phyloP scores from a whole-genome alignment of 2,329 filamentous ascomycete genomes.

The Knufia fluminis region DNA sequence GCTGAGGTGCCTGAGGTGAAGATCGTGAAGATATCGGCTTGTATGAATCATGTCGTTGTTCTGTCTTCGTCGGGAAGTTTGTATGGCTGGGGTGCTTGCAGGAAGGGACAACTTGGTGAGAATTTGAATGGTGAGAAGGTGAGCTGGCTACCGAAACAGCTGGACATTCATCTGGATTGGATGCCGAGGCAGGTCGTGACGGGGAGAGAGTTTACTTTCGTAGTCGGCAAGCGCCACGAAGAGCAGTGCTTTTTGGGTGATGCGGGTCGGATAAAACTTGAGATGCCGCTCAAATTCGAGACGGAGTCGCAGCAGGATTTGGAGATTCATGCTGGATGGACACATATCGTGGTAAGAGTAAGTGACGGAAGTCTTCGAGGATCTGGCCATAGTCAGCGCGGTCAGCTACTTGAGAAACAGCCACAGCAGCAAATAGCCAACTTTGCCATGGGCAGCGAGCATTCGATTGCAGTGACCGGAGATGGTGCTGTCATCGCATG shows the following conservation, averaged over 20 bases:
- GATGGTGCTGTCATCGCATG: slow-evolving; percentile 65
- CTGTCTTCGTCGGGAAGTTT: slow-evolving; percentile 66
- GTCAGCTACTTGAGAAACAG: slow-evolving; percentile 58
- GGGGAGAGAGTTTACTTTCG: slow-evolving; percentile 75
- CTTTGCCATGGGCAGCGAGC: slow-evolving; percentile 83
- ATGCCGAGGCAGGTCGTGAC: slow-evolving; percentile 59
- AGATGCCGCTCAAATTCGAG: neutral
- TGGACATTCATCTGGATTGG: slow-evolving; percentile 51
- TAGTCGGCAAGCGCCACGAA: slow-evolving; percentile 42
- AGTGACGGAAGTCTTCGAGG: slow-evolving; percentile 41
- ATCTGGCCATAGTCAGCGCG: slow-evolving; percentile 81
- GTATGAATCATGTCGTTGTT: slow-evolving; percentile 67
- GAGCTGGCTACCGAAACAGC: slow-evolving; percentile 51
- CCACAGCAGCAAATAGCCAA: slow-evolving; percentile 42
- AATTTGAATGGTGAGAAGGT: slow-evolving; percentile 36
- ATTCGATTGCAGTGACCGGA: slow-evolving; percentile 63
- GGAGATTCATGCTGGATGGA: slow-evolving; percentile 1
- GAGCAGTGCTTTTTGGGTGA: neutral
- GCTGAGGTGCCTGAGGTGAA: slow-evolving; percentile 19
- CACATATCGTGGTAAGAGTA: neutral
- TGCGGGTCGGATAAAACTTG: neutral
- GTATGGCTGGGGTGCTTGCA: slow-evolving; percentile 80
- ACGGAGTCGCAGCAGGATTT: neutral
- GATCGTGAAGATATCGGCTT: slow-evolving; percentile 44
- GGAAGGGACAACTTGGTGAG: slow-evolving; percentile 73